Percentiles rank a stretch among this genome's conserved stretches.
These are phyloP conservation scores for Trichoderma atroviride DNA, from an alignment of 2,329 filamentous ascomycete species.

Conservation along the genomic window DNA sequence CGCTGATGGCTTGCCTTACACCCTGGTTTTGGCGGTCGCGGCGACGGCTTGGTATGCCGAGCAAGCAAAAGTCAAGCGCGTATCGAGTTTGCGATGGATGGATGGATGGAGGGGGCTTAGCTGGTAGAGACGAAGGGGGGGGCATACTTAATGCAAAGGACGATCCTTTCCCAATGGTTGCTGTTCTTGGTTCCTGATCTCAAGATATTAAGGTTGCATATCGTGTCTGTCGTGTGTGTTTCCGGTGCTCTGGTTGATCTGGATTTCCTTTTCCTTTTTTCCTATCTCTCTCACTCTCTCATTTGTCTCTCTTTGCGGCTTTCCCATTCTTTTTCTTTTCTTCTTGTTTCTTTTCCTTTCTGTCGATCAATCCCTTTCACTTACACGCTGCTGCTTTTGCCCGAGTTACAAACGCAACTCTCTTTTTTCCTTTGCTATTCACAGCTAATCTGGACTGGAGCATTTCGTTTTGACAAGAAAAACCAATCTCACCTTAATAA, in stretches of 20 bases:
- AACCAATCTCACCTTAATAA: neutral
- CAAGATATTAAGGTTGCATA: slow-evolving; percentile 20
- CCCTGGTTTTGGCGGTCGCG: neutral
- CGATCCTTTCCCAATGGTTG: slow-evolving; percentile 29
- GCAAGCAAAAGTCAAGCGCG: slow-evolving; percentile 1
- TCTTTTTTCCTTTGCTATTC: slow-evolving; percentile 1
- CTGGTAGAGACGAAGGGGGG: neutral
- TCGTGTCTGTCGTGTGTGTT: slow-evolving; percentile 29
- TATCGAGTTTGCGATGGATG: neutral
- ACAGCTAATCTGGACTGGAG: neutral
- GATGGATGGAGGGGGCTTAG: neutral
- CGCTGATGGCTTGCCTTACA: neutral
- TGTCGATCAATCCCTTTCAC: slow-evolving; percentile 28
- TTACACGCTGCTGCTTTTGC: neutral
- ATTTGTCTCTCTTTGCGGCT: slow-evolving; percentile 28
- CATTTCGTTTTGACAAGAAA: neutral
- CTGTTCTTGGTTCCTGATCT: slow-evolving; percentile 23
- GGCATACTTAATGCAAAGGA: slow-evolving; percentile 24
- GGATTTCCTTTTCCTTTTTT: slow-evolving; percentile 22
- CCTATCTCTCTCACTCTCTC: slow-evolving; percentile 27
- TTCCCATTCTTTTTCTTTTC: slow-evolving; percentile 26
- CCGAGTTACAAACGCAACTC: slow-evolving; percentile 11
- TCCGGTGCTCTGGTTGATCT: slow-evolving; percentile 24
- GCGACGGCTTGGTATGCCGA: slow-evolving; percentile 6
- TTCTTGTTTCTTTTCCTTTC: slow-evolving; percentile 15